Evolutionary conservation across 345 rosid genomes (phyloP).

Genomic region (Alliaria petiolata): DNA sequence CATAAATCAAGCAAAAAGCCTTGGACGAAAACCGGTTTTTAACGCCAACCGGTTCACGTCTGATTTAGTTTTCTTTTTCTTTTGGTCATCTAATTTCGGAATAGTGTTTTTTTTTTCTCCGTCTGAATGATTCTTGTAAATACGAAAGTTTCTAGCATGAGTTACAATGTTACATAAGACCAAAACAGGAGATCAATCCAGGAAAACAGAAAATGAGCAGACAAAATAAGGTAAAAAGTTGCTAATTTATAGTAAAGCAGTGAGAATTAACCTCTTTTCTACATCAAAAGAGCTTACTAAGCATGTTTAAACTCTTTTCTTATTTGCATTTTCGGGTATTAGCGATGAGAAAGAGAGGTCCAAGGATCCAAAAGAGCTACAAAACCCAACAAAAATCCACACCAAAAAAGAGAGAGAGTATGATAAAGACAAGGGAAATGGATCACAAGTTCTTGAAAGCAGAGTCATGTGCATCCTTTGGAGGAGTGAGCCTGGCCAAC

Average conservation of each 20-base stretch:
- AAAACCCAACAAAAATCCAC: constrained; percentile 9
- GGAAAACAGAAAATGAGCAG: too few species aligned
- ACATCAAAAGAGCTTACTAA: not conserved
- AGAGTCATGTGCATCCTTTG: constrained; percentile 59
- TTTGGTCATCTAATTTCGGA: too few species aligned
- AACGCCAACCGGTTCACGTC: constrained; percentile 4
- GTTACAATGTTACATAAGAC: too few species aligned
- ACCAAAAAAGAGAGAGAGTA: not conserved
- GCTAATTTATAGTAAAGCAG: not conserved
- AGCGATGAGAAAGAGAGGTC: not conserved
- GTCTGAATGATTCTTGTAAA: too few species aligned
- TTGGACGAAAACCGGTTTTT: not conserved
- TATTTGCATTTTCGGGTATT: constrained; percentile 9
- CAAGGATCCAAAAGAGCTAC: constrained; percentile 14
- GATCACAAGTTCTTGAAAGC: constrained; percentile 79
- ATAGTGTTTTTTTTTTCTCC: too few species aligned
- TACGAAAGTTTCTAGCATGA: too few species aligned
- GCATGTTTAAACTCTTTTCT: constrained; percentile 6
- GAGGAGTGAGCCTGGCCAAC: constrained; percentile 73
- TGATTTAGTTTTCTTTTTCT: not conserved
- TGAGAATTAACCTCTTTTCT: not conserved
- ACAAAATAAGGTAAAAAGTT: not conserved
- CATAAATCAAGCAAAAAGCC: not conserved
- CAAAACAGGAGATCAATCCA: too few species aligned
- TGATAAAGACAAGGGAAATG: not conserved